A percentile compares a stretch with the other conserved stretches of the same genome.
Evolutionary conservation across 805 yeast genomes (phyloP).

Genomic region (Saturnispora dispora): DNA sequence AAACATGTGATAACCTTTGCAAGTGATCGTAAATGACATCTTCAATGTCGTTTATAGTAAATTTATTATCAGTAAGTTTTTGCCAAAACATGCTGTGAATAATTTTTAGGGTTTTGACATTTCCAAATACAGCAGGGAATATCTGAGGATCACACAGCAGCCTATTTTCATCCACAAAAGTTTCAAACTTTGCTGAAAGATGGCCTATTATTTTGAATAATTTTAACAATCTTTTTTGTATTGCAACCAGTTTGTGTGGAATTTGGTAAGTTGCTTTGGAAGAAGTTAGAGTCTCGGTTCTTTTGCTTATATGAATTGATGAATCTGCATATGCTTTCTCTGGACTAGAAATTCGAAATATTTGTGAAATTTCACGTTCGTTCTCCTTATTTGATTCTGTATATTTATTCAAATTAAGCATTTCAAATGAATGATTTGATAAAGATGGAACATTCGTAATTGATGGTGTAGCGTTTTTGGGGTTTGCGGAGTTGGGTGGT

Average conservation of each 20-base stretch:
- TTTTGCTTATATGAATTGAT: not conserved
- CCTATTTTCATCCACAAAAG: conserved; percentile 1
- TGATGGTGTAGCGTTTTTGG: too few species aligned
- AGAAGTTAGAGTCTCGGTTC: not conserved
- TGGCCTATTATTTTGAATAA: conserved; percentile 6
- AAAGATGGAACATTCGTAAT: too few species aligned
- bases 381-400: not conserved
- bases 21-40: conserved; percentile 16
- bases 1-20: conserved; percentile 18
- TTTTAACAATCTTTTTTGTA: conserved; percentile 7
- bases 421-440: not conserved
- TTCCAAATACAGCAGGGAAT: conserved; percentile 18
- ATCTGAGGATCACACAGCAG: conserved; percentile 18
- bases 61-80: conserved; percentile 3
- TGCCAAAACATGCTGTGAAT: conserved; percentile 12
- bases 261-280: conserved; percentile 1
- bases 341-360: conserved; percentile 2
- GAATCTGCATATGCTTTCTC: not conserved
- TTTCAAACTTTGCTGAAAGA: conserved; percentile 4
- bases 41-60: conserved; percentile 9
- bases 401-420: not conserved
- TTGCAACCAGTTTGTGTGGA: conserved; percentile 6
- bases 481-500: not conserved
- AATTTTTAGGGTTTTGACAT: conserved; percentile 12
- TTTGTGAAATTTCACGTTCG: not conserved